These are phyloP conservation scores for Crataegus laevigata DNA, from an alignment of 306 rosid genomes.

Conservation along the genomic window DNA sequence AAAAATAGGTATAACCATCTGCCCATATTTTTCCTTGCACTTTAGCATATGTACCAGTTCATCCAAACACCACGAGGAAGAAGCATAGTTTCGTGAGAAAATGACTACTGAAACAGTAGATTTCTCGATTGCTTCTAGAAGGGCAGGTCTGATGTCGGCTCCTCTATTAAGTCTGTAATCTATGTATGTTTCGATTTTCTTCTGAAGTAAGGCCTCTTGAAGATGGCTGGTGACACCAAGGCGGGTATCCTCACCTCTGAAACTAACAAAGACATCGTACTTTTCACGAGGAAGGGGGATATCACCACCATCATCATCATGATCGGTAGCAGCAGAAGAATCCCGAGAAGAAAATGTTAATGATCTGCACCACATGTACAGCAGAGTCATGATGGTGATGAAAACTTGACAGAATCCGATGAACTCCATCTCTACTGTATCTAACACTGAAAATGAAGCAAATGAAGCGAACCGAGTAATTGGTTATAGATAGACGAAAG, in stretches of 20 bases:
- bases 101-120: background rate
- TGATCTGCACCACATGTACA: no score
- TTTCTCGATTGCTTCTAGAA: background rate
- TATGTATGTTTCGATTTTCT: background rate
- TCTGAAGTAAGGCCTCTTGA: background rate
- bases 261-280: background rate
- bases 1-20: background rate
- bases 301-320: no score
- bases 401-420: no score
- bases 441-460: no score
- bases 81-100: background rate
- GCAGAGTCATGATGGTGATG: no score
- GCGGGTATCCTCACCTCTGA: background rate
- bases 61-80: background rate
- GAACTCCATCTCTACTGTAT: no score
- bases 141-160: background rate
- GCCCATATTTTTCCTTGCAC: background rate
- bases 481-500: no score
- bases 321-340: no score
- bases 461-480: no score
- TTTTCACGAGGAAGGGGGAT: background rate
- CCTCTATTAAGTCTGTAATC: background rate
- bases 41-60: background rate
- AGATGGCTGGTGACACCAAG: background rate
- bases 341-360: background rate